A percentile compares a stretch with the other conserved stretches of the same genome.
Conservation (phyloP, 192 early-diverging fungal species). For the Lunasporangiospora selenospora region DNA sequence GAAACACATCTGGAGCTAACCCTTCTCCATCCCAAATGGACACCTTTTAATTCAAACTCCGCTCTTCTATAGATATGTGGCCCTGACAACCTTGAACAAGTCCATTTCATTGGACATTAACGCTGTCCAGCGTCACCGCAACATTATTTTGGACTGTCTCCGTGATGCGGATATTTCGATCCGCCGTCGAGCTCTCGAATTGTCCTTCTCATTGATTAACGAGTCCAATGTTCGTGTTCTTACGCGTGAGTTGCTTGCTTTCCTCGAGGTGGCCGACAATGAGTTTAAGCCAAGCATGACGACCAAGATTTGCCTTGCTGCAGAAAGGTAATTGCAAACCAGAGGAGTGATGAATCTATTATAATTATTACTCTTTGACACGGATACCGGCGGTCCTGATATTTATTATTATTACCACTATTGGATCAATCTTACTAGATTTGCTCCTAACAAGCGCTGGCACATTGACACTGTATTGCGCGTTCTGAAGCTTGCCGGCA, state of each 20-base stretch:
- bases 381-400: background rate
- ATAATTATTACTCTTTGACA: background rate
- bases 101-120: slow-evolving; percentile 89
- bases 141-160: slow-evolving; percentile 96
- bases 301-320: slow-evolving; percentile 88
- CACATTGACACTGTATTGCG: slow-evolving; percentile 95
- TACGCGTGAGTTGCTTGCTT: slow-evolving; percentile 91
- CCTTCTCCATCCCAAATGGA: too few species aligned
- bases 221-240: slow-evolving; percentile 91
- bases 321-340: slow-evolving; percentile 61
- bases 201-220: slow-evolving; percentile 96
- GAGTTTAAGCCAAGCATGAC: slow-evolving; percentile 94
- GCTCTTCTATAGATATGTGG: slow-evolving; percentile 96
- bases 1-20: too few species aligned
- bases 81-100: slow-evolving; percentile 95
- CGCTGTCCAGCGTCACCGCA: slow-evolving; percentile 96
- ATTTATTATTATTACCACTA: background rate
- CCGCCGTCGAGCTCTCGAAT: slow-evolving; percentile 92
- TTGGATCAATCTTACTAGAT: slow-evolving; percentile 46
- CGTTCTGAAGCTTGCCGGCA: slow-evolving; percentile 80
- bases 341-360: background rate
- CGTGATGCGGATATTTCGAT: slow-evolving; percentile 96
- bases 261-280: slow-evolving; percentile 89
- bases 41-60: too few species aligned
- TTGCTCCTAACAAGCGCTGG: slow-evolving; percentile 95